Conservation (phyloP, 805 yeast species). For the Saturnispora halmiae region DNA sequence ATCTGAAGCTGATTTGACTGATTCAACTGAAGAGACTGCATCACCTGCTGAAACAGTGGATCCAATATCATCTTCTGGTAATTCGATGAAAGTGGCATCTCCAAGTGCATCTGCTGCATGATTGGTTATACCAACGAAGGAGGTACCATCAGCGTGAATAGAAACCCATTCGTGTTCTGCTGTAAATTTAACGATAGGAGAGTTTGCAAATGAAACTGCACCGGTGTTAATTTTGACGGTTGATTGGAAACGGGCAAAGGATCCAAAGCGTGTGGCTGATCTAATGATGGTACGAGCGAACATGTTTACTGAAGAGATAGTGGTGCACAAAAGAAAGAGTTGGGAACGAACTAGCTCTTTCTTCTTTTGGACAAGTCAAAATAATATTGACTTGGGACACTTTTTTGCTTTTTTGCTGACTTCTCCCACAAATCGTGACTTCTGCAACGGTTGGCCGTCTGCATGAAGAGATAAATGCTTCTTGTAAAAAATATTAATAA, state of each 20-base stretch:
- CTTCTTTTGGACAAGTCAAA: neutral
- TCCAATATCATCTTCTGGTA: conserved; percentile 44
- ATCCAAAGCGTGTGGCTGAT: neutral
- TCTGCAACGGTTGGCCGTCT: too few relatives aligned
- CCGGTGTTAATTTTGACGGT: conserved; percentile 22
- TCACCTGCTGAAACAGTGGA: conserved; percentile 55
- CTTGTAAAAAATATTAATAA: too few relatives aligned
- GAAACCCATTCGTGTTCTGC: conserved; percentile 95
- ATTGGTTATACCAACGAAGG: conserved; percentile 83
- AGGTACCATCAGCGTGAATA: conserved; percentile 68
- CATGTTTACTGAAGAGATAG: neutral
- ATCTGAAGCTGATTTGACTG: conserved; percentile 90
- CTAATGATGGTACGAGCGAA: conserved; percentile 14
- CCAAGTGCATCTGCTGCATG: conserved; percentile 97
- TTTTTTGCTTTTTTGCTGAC: too few relatives aligned
- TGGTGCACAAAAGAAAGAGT: neutral
- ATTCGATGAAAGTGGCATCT: conserved; percentile 89
- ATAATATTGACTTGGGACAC: neutral
- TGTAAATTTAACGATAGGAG: conserved; percentile 60
- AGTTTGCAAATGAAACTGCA: conserved; percentile 27
- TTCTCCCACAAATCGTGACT: too few relatives aligned
- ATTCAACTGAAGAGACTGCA: conserved; percentile 85
- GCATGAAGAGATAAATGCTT: too few relatives aligned
- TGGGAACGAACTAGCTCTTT: too few relatives aligned
- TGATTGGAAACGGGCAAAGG: conserved; percentile 17